phyloP scores from a whole-genome alignment of 1,284 basidiomycete genomes.

The Phlebopus sp. region DNA sequence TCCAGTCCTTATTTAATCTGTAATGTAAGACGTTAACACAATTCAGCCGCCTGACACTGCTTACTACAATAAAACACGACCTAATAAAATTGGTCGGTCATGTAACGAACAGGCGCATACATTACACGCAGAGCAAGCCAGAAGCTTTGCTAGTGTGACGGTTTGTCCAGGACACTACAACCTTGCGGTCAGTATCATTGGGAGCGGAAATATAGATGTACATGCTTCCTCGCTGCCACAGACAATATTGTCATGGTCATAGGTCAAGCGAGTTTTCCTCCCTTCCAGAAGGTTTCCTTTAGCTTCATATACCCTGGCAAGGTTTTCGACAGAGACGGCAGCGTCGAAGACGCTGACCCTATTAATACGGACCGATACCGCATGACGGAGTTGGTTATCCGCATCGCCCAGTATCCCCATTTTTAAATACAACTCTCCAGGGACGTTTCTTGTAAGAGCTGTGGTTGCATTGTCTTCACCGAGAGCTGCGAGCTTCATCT shows the following conservation, averaged over 20 bases:
- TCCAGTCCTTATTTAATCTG: slow-evolving; percentile 5
- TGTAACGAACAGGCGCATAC: neutral
- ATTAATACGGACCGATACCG: slow-evolving; percentile 27
- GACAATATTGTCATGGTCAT: slow-evolving; percentile 24
- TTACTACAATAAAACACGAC: slow-evolving; percentile 2
- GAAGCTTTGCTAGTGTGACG: slow-evolving; percentile 3
- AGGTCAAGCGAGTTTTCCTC: slow-evolving; percentile 23
- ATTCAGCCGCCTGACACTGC: slow-evolving; percentile 1
- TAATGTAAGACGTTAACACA: neutral
- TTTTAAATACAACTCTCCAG: slow-evolving; percentile 35
- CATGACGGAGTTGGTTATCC: slow-evolving; percentile 30
- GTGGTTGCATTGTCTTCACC: slow-evolving; percentile 19
- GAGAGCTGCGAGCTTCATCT: slow-evolving; percentile 22
- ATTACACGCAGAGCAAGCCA: slow-evolving; percentile 2
- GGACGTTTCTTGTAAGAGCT: slow-evolving; percentile 31
- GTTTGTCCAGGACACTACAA: slow-evolving; percentile 17
- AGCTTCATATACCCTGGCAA: slow-evolving; percentile 33
- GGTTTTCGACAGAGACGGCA: slow-evolving; percentile 35
- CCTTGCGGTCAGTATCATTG: slow-evolving; percentile 4
- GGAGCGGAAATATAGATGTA: neutral
- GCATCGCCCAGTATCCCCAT: slow-evolving; percentile 33
- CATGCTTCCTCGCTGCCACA: slow-evolving; percentile 30
- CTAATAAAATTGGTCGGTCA: neutral
- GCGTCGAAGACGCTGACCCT: slow-evolving; percentile 25
- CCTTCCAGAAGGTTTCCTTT: slow-evolving; percentile 29